phyloP scores from a whole-genome alignment of 2,329 filamentous ascomycete species.

The Talaromyces sp. region DNA sequence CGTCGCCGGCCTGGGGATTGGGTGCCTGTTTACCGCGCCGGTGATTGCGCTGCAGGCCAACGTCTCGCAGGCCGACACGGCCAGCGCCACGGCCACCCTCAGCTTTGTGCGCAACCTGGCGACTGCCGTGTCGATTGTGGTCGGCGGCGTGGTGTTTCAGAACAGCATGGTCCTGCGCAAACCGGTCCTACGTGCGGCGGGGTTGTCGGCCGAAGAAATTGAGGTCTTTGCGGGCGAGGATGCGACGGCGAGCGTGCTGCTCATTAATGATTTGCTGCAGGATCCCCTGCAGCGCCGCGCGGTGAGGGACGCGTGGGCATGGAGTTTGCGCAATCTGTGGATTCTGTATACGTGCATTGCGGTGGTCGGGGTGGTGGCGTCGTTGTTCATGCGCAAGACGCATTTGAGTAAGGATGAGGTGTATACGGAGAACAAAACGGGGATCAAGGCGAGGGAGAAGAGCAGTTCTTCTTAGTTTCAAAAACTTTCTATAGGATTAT shows the following conservation, averaged over 20 bases:
- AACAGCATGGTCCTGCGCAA: constrained; percentile 53
- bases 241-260: constrained; percentile 44
- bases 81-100: constrained; percentile 49
- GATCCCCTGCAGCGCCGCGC: constrained; percentile 37
- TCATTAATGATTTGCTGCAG: not conserved
- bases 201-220: constrained; percentile 20
- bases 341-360: constrained; percentile 43
- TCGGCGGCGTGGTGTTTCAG: constrained; percentile 75
- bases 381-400: constrained; percentile 40
- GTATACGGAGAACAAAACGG: constrained; percentile 49
- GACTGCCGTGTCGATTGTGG: constrained; percentile 62
- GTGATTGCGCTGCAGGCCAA: constrained; percentile 53
- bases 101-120: constrained; percentile 61
- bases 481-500: too few species aligned
- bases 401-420: constrained; percentile 39
- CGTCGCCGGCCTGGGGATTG: constrained; percentile 47
- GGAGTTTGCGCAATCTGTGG: constrained; percentile 46
- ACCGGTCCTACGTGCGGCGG: constrained; percentile 54
- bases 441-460: constrained; percentile 24
- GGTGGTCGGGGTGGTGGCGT: constrained; percentile 36
- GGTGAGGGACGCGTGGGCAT: constrained; percentile 43
- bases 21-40: constrained; percentile 50
- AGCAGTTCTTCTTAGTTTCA: too few species aligned
- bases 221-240: constrained; percentile 34
- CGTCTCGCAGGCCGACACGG: constrained; percentile 44